Percentiles rank a stretch among this genome's conserved stretches.
These are phyloP conservation scores for Cicer judaicum DNA, from an alignment of 306 rosid genomes.

Conservation along the genomic window DNA sequence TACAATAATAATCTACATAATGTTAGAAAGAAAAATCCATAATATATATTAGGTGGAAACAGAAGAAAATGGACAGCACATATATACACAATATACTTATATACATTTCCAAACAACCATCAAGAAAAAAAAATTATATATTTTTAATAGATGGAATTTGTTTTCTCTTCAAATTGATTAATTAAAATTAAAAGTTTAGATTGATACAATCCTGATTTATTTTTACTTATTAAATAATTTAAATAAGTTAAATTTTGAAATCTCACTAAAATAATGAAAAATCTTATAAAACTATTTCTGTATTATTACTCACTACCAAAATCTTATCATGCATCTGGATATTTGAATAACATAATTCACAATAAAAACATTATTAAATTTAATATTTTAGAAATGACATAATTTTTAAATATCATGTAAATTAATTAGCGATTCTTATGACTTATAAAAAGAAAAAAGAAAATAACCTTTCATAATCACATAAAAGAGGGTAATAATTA, in stretches of 20 bases:
- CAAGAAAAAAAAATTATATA: not conserved
- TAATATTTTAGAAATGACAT: too few relatives aligned
- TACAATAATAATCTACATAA: constrained; percentile 9
- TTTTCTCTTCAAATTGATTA: not conserved
- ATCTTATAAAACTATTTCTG: not conserved
- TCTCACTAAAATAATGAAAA: not conserved
- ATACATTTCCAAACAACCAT: not conserved
- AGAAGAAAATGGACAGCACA: constrained; percentile 46
- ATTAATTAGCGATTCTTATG: too few relatives aligned
- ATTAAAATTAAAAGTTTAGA: not conserved
- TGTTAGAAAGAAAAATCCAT: constrained; percentile 31
- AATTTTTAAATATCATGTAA: too few relatives aligned
- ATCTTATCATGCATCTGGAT: too few relatives aligned
- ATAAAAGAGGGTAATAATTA: constrained; percentile 19
- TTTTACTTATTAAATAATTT: not conserved
- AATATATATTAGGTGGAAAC: constrained; percentile 38
- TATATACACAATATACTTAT: not conserved
- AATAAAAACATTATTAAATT: too few relatives aligned
- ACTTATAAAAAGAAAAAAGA: too few relatives aligned
- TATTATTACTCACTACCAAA: not conserved
- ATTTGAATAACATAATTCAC: too few relatives aligned
- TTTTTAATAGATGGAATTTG: not conserved
- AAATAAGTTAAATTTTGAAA: not conserved
- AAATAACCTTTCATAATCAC: not conserved
- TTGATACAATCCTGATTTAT: not conserved